phyloP scores from a whole-genome alignment of 345 rosid species.

The Acer negundo region DNA sequence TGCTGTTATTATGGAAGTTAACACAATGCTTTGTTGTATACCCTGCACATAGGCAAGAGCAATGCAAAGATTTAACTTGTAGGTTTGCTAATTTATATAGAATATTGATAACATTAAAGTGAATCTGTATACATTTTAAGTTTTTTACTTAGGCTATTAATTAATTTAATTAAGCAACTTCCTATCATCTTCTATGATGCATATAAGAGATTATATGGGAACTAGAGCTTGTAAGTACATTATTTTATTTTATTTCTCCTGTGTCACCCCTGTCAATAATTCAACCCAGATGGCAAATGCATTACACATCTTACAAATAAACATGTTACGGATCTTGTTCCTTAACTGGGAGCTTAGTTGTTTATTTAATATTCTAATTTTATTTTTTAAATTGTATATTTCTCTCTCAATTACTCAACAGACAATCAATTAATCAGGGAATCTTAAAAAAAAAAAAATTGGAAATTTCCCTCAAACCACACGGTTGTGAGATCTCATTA shows the following conservation, averaged over 20 bases:
- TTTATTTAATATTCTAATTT: constrained; percentile 33
- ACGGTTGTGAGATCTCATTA: constrained; percentile 27
- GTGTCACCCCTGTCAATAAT: not conserved
- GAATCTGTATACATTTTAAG: not conserved
- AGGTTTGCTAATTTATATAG: not conserved
- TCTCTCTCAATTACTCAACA: constrained; percentile 24
- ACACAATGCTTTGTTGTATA: not conserved
- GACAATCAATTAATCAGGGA: constrained; percentile 36
- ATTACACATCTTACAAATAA: constrained; percentile 27
- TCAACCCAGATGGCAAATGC: not conserved
- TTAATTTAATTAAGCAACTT: constrained; percentile 2
- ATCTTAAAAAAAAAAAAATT: not conserved
- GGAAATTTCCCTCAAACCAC: constrained; percentile 50
- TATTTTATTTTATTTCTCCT: not conserved
- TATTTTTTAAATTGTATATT: too few species aligned
- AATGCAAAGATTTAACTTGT: not conserved
- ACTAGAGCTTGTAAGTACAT: not conserved
- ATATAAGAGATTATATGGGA: constrained; percentile 12
- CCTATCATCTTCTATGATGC: constrained; percentile 2
- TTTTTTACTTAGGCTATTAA: not conserved
- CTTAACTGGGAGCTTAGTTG: constrained; percentile 33
- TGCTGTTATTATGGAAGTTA: not conserved
- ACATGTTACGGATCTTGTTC: constrained; percentile 48
- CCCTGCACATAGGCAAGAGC: not conserved
- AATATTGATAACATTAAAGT: too few species aligned